Conservation (phyloP, 2,329 filamentous ascomycete genomes). For the Fusarium xyrophilum region DNA sequence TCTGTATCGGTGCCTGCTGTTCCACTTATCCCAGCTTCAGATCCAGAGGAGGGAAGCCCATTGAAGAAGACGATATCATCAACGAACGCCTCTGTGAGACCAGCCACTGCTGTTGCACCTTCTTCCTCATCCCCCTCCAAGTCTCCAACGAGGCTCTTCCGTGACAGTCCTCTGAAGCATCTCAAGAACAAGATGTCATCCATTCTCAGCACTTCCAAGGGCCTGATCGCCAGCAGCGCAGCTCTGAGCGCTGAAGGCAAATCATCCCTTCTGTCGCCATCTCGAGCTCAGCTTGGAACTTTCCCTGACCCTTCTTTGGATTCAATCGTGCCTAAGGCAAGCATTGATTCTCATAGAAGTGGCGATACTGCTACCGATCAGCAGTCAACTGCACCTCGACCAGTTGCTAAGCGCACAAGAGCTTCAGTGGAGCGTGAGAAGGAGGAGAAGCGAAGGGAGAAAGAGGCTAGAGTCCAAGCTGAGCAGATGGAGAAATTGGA, state of each 20-base stretch:
- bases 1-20: slow-evolving; percentile 68
- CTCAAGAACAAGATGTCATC: slow-evolving; percentile 93
- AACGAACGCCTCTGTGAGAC: slow-evolving; percentile 60
- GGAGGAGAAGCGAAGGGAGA: slow-evolving; percentile 71
- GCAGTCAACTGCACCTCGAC: slow-evolving; percentile 52
- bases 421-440: slow-evolving; percentile 68
- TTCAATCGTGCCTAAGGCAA: slow-evolving; percentile 47
- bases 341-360: slow-evolving; percentile 32
- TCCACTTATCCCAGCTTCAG: slow-evolving; percentile 36
- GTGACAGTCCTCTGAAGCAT: slow-evolving; percentile 84
- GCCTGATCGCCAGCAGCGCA: slow-evolving; percentile 80
- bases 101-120: slow-evolving; percentile 53
- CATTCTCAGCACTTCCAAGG: slow-evolving; percentile 86
- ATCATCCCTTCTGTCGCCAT: slow-evolving; percentile 62
- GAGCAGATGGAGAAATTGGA: slow-evolving; percentile 70
- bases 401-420: slow-evolving; percentile 58
- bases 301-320: slow-evolving; percentile 58
- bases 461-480: slow-evolving; percentile 66
- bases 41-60: slow-evolving; percentile 34
- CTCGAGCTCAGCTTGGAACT: slow-evolving; percentile 54
- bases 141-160: slow-evolving; percentile 62
- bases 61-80: slow-evolving; percentile 68
- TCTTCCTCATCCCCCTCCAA: slow-evolving; percentile 59
- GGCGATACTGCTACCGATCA: slow-evolving; percentile 24
- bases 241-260: slow-evolving; percentile 69